Evolutionary conservation across 768 basidiomycete genomes (phyloP).

Genomic region (Podaxis sp.): DNA sequence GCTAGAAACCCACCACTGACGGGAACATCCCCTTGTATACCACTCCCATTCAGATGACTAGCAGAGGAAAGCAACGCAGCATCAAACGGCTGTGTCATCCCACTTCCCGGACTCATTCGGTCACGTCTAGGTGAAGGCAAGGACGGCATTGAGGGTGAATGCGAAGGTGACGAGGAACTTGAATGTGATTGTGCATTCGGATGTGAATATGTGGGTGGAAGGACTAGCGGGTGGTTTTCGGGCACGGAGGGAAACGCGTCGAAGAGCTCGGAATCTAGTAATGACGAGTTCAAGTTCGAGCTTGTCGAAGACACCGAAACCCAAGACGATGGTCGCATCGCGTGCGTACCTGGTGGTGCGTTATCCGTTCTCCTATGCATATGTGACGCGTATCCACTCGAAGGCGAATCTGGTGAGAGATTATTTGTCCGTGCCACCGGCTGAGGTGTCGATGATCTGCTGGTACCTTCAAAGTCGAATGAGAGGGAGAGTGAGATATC

Average conservation of each 20-base stretch:
- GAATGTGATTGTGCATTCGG: not conserved
- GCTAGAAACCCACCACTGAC: not conserved
- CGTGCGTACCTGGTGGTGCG: not conserved
- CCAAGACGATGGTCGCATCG: conserved; percentile 42
- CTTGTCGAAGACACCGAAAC: conserved; percentile 40
- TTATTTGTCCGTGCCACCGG: not conserved
- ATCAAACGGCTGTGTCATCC: conserved; percentile 30
- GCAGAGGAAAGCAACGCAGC: conserved; percentile 48
- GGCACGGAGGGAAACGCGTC: conserved; percentile 77
- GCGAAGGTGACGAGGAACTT: not conserved
- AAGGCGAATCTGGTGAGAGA: conserved; percentile 13
- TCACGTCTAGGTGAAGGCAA: conserved; percentile 7
- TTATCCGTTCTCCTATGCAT: not conserved
- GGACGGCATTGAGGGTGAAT: not conserved
- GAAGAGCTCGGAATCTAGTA: conserved; percentile 59
- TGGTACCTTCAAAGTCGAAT: not conserved
- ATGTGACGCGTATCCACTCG: conserved; percentile 5
- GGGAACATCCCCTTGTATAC: not conserved
- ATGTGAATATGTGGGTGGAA: conserved; percentile 7
- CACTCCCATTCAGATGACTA: conserved; percentile 30
- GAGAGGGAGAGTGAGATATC: not conserved
- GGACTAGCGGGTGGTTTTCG: conserved; percentile 34
- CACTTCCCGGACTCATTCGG: conserved; percentile 14
- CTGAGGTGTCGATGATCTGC: conserved; percentile 2
- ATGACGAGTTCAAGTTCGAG: conserved; percentile 40